phyloP scores from a whole-genome alignment of 2,329 filamentous ascomycete genomes.

The Chaetomium olivaceum region DNA sequence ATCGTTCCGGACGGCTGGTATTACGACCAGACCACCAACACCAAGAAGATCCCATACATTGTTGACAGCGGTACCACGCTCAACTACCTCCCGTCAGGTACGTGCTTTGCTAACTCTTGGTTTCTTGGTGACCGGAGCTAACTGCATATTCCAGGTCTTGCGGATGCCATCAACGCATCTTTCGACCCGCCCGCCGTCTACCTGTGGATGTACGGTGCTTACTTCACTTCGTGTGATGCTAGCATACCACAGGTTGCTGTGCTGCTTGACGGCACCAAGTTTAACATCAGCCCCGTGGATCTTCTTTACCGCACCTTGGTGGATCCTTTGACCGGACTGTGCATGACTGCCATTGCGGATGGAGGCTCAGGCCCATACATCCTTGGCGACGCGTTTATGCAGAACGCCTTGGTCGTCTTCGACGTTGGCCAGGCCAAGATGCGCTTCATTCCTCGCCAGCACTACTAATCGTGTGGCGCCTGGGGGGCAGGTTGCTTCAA shows the following conservation, averaged over 20 bases:
- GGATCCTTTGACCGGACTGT: conserved; percentile 50
- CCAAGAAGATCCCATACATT: conserved; percentile 50
- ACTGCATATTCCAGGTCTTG: conserved; percentile 29
- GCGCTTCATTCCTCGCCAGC: conserved; percentile 33
- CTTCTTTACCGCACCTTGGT: conserved; percentile 47
- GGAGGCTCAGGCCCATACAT: conserved; percentile 51
- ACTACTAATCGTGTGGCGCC: conserved; percentile 24
- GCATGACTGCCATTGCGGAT: conserved; percentile 49
- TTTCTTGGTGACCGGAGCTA: background rate
- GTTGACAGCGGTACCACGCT: conserved; percentile 56
- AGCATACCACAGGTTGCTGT: conserved; percentile 49
- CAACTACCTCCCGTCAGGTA: conserved; percentile 52
- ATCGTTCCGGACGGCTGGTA: conserved; percentile 51
- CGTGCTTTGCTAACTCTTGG: conserved; percentile 29
- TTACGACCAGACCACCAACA: conserved; percentile 46
- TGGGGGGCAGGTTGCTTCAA: background rate
- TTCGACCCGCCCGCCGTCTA: conserved; percentile 52
- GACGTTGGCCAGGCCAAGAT: conserved; percentile 36
- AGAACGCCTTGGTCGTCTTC: conserved; percentile 51
- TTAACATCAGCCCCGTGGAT: conserved; percentile 51
- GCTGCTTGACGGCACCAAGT: conserved; percentile 45
- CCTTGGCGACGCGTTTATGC: conserved; percentile 52
- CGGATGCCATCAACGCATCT: conserved; percentile 48
- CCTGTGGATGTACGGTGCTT: conserved; percentile 49
- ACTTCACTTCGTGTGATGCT: conserved; percentile 52